A percentile compares a stretch with the other conserved stretches of the same genome.
phyloP scores from a whole-genome alignment of 2,329 filamentous ascomycete species.

The Colletotrichum sansevieriae region DNA sequence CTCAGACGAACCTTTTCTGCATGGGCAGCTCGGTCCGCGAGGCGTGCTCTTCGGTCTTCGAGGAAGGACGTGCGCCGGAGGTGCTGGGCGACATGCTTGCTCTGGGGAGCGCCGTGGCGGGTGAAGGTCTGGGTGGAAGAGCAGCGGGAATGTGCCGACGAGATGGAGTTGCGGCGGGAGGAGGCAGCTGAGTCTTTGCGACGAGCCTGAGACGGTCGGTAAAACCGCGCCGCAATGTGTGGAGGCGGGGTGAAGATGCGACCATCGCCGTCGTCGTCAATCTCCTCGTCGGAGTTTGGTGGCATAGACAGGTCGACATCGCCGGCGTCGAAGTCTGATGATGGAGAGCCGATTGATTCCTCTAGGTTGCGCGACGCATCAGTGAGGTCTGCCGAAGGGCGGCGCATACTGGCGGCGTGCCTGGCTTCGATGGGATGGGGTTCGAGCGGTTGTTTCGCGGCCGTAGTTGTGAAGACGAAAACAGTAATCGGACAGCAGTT shows the following conservation, averaged over 20 bases:
- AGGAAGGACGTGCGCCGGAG: constrained; percentile 84
- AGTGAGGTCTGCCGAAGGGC: constrained; percentile 56
- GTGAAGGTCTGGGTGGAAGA: constrained; percentile 70
- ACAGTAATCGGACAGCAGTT: not conserved
- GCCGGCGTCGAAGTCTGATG: constrained; percentile 47
- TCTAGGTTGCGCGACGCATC: constrained; percentile 57
- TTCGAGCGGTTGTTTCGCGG: constrained; percentile 28
- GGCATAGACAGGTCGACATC: constrained; percentile 56
- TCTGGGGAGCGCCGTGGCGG: constrained; percentile 71
- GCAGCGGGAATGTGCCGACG: constrained; percentile 79
- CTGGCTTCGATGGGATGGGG: constrained; percentile 19
- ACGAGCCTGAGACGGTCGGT: constrained; percentile 74
- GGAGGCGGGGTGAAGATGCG: constrained; percentile 74
- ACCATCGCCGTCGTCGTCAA: constrained; percentile 51
- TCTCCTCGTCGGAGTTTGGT: constrained; percentile 50
- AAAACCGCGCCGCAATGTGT: constrained; percentile 83
- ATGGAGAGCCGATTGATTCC: constrained; percentile 50
- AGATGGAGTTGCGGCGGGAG: constrained; percentile 83
- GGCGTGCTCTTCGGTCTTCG: constrained; percentile 82
- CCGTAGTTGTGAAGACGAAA: not conserved
- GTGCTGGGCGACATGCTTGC: constrained; percentile 83
- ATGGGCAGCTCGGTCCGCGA: constrained; percentile 84
- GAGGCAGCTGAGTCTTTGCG: constrained; percentile 83
- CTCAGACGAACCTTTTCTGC: constrained; percentile 85
- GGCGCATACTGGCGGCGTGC: constrained; percentile 55